Evolutionary conservation across 306 rosid species (phyloP).

Genomic region (Lotus japonicus): DNA sequence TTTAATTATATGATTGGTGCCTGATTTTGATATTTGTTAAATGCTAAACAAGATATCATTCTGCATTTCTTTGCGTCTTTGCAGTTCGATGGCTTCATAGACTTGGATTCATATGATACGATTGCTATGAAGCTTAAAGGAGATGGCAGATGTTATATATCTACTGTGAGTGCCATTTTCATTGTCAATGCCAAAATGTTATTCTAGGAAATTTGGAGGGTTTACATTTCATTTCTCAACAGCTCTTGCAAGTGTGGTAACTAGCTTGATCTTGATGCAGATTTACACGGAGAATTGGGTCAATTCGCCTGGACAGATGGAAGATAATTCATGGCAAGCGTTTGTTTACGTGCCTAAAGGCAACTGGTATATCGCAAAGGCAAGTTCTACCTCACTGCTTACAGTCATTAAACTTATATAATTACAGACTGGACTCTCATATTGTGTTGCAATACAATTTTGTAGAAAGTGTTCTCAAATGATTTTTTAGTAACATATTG

Average conservation of each 20-base stretch:
- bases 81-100: slow-evolving; percentile 86
- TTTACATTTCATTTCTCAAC: background rate
- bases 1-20: background rate
- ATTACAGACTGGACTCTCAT: slow-evolving; percentile 5
- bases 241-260: background rate
- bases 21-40: background rate
- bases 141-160: slow-evolving; percentile 88
- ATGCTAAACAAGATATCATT: background rate
- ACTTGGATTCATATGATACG: slow-evolving; percentile 84
- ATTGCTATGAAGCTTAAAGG: slow-evolving; percentile 80
- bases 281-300: slow-evolving; percentile 95
- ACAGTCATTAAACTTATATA: background rate
- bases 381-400: slow-evolving; percentile 26
- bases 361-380: slow-evolving; percentile 85
- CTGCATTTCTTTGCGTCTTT: slow-evolving; percentile 10
- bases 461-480: background rate
- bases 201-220: background rate
- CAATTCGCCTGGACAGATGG: slow-evolving; percentile 79
- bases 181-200: background rate
- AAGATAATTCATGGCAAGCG: slow-evolving; percentile 89
- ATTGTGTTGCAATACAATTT: background rate
- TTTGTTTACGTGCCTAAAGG: slow-evolving; percentile 66
- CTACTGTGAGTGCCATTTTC: slow-evolving; percentile 57
- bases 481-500: too few relatives aligned
- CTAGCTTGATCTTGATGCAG: slow-evolving; percentile 35